Percentiles rank a stretch among this genome's conserved stretches.
Conservation (phyloP, 306 rosid genomes). For the Elaeagnus macrophylla region DNA sequence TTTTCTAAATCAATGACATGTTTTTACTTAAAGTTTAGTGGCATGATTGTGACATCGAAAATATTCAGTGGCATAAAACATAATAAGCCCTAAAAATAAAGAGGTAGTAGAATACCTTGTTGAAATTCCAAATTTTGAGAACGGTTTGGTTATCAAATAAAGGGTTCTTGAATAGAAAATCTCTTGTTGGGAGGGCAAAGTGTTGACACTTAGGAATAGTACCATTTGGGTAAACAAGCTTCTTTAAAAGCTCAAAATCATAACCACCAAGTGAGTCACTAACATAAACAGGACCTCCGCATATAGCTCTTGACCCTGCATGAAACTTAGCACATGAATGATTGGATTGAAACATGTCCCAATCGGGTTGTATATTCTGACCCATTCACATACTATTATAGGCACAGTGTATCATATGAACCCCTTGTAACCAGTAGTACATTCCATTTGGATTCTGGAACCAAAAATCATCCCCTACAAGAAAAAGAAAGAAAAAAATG, state of each 20-base stretch:
- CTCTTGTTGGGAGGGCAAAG: conserved; percentile 84
- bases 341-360: conserved; percentile 98
- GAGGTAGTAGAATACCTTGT: conserved; percentile 34
- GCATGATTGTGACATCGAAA: no score
- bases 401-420: conserved; percentile 83
- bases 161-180: conserved; percentile 73
- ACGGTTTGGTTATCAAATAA: conserved; percentile 52
- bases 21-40: no score
- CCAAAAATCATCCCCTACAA: conserved; percentile 90
- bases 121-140: conserved; percentile 82
- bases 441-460: conserved; percentile 80
- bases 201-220: conserved; percentile 62
- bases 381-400: conserved; percentile 97
- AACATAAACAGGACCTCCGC: conserved; percentile 74
- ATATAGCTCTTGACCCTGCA: conserved; percentile 84
- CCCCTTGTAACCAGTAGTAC: conserved; percentile 89
- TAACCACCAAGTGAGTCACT: conserved; percentile 70
- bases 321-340: conserved; percentile 74
- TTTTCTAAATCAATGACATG: no score
- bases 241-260: conserved; percentile 58
- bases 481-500: background rate
- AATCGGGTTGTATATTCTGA: conserved; percentile 77
- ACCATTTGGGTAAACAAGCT: conserved; percentile 74
- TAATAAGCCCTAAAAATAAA: no score
- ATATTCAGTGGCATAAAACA: no score